Percentiles rank a stretch among this genome's conserved stretches.
Conservation (phyloP, 169 alveolate genomes). For the Plasmodium fragile region DNA sequence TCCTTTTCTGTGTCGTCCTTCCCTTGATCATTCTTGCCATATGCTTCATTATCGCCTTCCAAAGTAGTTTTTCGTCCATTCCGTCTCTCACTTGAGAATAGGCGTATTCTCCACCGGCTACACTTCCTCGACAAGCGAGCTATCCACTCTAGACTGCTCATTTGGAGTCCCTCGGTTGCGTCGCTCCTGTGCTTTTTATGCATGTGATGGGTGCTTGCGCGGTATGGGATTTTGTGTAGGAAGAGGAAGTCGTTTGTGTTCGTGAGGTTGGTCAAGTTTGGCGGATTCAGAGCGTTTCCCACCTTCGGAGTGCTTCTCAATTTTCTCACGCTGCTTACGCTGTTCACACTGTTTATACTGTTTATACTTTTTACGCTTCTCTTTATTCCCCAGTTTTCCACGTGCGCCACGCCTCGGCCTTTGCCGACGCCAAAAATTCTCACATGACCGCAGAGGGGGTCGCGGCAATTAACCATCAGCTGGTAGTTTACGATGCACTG, state of each 20-base stretch:
- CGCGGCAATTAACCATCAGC: neutral
- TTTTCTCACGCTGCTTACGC: neutral
- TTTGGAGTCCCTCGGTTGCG: neutral
- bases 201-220: neutral
- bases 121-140: neutral
- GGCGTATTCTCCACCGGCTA: neutral
- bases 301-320: neutral
- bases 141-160: neutral
- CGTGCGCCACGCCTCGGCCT: neutral
- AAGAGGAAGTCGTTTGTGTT: neutral
- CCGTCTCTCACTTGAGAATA: neutral
- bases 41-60: neutral
- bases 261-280: neutral
- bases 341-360: neutral
- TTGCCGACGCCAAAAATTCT: constrained; percentile 1
- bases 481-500: constrained; percentile 6
- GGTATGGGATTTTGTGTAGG: neutral
- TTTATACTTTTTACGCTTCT: neutral
- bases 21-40: neutral
- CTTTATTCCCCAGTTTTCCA: neutral
- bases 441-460: neutral
- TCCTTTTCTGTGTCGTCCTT: neutral
- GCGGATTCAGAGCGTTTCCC: neutral
- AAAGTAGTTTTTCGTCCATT: neutral
- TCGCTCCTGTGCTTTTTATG: neutral